Percentiles rank a stretch among this genome's conserved stretches.
phyloP scores from a whole-genome alignment of 2,329 filamentous ascomycete genomes.

The Plenodomus lindquistii region DNA sequence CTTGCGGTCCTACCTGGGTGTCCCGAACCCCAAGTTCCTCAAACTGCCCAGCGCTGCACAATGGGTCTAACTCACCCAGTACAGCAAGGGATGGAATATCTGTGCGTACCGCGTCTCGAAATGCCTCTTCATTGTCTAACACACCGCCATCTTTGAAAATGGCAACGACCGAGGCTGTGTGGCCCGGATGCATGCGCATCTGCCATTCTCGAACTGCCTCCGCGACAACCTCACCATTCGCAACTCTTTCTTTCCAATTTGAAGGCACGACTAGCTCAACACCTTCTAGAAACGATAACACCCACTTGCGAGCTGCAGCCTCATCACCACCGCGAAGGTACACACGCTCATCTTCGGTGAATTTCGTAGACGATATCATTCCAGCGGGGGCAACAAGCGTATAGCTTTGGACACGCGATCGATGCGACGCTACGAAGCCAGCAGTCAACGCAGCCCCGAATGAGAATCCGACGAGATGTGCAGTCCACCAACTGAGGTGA shows the following conservation, averaged over 20 bases:
- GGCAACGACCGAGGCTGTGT: conserved; percentile 51
- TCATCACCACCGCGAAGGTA: conserved; percentile 38
- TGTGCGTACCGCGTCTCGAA: conserved; percentile 27
- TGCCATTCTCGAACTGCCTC: conserved; percentile 56
- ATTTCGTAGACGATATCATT: conserved; percentile 35
- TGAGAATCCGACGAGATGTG: conserved; percentile 55
- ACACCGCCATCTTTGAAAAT: conserved; percentile 54
- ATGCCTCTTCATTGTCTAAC: conserved; percentile 44
- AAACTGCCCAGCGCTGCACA: conserved; percentile 41
- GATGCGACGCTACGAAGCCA: conserved; percentile 43
- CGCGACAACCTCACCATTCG: conserved; percentile 51
- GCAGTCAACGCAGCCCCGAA: conserved; percentile 52
- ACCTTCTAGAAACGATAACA: conserved; percentile 51
- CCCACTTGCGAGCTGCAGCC: conserved; percentile 38
- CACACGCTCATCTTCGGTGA: conserved; percentile 29
- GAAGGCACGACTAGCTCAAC: conserved; percentile 47
- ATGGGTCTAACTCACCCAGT: conserved; percentile 44
- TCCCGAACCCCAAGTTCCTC: conserved; percentile 38
- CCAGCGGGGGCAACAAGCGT: conserved; percentile 56
- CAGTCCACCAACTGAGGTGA: conserved; percentile 48
- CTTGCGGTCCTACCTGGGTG: conserved; percentile 44
- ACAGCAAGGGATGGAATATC: conserved; percentile 36
- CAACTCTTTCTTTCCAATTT: conserved; percentile 52
- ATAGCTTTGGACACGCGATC: conserved; percentile 40
- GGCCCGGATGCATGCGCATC: conserved; percentile 51